These are phyloP conservation scores for Dryas drummondii DNA, from an alignment of 306 rosid species.

Conservation along the genomic window DNA sequence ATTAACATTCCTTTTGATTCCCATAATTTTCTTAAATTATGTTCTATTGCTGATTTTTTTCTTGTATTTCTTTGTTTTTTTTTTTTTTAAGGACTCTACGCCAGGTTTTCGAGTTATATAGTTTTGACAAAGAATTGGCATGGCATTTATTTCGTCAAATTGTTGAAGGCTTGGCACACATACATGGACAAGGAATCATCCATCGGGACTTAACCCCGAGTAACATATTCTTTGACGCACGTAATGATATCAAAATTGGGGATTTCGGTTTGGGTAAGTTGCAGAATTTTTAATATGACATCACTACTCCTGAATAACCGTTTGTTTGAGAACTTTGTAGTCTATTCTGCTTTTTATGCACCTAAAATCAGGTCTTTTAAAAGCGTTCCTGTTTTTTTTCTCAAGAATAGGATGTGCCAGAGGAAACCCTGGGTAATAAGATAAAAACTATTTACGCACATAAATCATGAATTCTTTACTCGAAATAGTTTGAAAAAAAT, in stretches of 20 bases:
- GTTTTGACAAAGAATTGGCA: constrained; percentile 72
- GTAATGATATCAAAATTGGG: constrained; percentile 92
- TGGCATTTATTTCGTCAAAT: constrained; percentile 95
- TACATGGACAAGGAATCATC: constrained; percentile 95
- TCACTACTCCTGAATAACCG: not conserved
- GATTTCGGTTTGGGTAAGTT: constrained; percentile 97
- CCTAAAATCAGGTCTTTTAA: not conserved
- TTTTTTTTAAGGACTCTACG: constrained; percentile 71
- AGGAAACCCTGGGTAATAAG: no score
- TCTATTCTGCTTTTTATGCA: not conserved
- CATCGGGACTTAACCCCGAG: constrained; percentile 95
- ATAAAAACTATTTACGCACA: not conserved
- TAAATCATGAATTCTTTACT: not conserved
- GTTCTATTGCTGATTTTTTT: not conserved
- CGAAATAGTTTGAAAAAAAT: not conserved
- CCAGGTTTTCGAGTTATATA: constrained; percentile 71
- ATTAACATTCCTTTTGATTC: not conserved
- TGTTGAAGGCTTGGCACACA: constrained; percentile 96
- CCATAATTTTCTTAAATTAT: not conserved
- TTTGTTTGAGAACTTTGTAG: not conserved
- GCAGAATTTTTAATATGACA: constrained; percentile 19
- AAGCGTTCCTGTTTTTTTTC: not conserved
- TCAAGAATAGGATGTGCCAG: not conserved
- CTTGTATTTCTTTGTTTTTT: constrained; percentile 1
- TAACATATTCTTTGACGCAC: constrained; percentile 96